phyloP scores from a whole-genome alignment of 2,329 filamentous ascomycete genomes.

The Aureobasidium sp. region DNA sequence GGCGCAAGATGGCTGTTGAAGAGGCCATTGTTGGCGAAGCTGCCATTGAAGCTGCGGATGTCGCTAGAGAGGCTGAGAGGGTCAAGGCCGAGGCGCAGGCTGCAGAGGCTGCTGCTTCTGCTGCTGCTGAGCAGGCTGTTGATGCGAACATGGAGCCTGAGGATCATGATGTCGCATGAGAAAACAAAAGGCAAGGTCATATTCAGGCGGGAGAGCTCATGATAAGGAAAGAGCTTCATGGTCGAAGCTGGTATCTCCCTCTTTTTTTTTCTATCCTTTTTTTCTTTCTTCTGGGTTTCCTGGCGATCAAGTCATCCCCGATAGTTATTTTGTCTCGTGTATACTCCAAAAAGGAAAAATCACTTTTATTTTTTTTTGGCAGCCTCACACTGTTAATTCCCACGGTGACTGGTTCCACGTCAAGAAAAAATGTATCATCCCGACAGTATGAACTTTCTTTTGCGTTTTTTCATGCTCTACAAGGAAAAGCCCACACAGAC shows the following conservation, averaged over 20 bases:
- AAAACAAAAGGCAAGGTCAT: not conserved
- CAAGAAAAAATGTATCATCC: too few relatives aligned
- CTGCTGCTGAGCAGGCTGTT: not conserved
- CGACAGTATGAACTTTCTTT: too few relatives aligned
- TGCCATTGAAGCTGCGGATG: constrained; percentile 41
- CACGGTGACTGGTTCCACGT: too few relatives aligned
- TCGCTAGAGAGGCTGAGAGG: constrained; percentile 11
- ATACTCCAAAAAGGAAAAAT: too few relatives aligned
- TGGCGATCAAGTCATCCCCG: too few relatives aligned
- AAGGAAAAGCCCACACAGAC: too few relatives aligned
- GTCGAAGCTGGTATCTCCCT: not conserved
- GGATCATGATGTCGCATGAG: constrained; percentile 10
- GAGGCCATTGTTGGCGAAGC: constrained; percentile 61
- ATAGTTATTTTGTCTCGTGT: too few relatives aligned
- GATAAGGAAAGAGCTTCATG: not conserved
- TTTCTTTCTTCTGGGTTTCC: not conserved
- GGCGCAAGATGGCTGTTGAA: constrained; percentile 75
- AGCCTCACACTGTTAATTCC: too few relatives aligned
- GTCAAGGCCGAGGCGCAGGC: constrained; percentile 5
- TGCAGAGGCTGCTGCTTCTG: not conserved
- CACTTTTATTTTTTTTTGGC: too few relatives aligned
- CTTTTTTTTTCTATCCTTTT: not conserved
- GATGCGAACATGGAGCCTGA: constrained; percentile 2
- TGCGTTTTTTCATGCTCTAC: too few relatives aligned
- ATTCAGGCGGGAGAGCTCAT: not conserved